Percentiles rank a stretch among this genome's conserved stretches.
Conservation (phyloP, 352 stramenopile species). For the Phytophthora agathidicida region DNA sequence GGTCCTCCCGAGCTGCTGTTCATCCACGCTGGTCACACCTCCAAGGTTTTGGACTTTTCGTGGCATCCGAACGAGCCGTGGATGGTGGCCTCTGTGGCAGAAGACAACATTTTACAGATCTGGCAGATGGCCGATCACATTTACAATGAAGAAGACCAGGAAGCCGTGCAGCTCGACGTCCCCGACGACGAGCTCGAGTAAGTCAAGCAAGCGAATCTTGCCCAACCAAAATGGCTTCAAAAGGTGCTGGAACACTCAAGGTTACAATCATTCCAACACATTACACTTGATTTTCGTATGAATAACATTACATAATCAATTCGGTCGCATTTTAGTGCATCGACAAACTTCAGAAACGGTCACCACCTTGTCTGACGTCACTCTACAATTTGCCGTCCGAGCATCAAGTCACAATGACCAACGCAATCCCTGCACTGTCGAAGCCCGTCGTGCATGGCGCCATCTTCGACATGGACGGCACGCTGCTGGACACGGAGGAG, state of each 20-base stretch:
- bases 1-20: conserved; percentile 98
- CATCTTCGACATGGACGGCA: conserved; percentile 89
- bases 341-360: conserved; percentile 27
- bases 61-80: conserved; percentile 97
- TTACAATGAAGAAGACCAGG: conserved; percentile 91
- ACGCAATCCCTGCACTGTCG: neutral
- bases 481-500: conserved; percentile 80
- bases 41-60: conserved; percentile 97
- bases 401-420: conserved; percentile 14
- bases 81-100: conserved; percentile 95
- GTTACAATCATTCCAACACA: conserved; percentile 12
- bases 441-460: conserved; percentile 44
- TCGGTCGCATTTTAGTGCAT: too few relatives aligned
- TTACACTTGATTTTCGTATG: conserved; percentile 7
- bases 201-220: conserved; percentile 1
- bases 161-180: conserved; percentile 50
- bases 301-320: too few relatives aligned
- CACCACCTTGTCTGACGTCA: conserved; percentile 8
- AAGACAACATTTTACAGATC: conserved; percentile 99
- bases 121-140: conserved; percentile 99
- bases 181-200: conserved; percentile 78
- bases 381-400: conserved; percentile 17
- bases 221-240: conserved; percentile 1
- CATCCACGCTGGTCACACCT: conserved; percentile 98
- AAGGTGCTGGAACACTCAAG: conserved; percentile 1